Base-by-base conservation (phyloP, 257 asterid species). In the Solanum sitiens region DNA sequence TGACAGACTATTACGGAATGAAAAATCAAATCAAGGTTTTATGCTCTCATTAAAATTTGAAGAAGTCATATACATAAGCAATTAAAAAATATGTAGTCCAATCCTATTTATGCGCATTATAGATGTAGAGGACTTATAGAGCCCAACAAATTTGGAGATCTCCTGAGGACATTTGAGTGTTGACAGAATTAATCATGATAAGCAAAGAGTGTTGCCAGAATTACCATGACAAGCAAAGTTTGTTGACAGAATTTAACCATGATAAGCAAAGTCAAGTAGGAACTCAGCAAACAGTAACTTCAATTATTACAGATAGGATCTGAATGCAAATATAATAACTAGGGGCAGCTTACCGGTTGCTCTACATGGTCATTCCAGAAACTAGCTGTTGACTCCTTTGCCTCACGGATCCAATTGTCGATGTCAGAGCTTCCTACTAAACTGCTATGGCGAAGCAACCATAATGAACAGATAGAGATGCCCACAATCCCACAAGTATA, bases 281-380 rank as follows among this genome's bases (percentile, higher is more conserved):
- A 42, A 76, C 61, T 76, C 83, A n/a, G 83, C 61, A 76, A 75
- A 76, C 9, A 76, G 59, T 42, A 76, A n/a, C 83, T 76, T 76
- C 83, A 76, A 76, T n/a, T 12, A 76, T 76, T 42, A 42, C 59
- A 40, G 4, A 23, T 76, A 42, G 83, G 61, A 42, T 76, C 83
- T 42, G 83, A 76, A 76, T 32, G 83, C 33, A 76, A 42, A 7
- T 76, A 76, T n/a, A 76, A 76, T 76, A 76, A 42, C 14, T 40
- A 76, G 61, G 83, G 35, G 83, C 90, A 88, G 85, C 96, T 90
- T 93, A 96, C 99, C 71, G 99, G 99, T 93, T 97, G 95, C 93
- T 97, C 99, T 79, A 97, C 99, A 83, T 97, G 99, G 92, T 93
- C 98, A 86, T 93, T 95, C 98, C 99, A 97, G 91, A 97, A 97